Evolutionary conservation across 768 basidiomycete genomes (phyloP).

Genomic region (Boletus rubescentipes): DNA sequence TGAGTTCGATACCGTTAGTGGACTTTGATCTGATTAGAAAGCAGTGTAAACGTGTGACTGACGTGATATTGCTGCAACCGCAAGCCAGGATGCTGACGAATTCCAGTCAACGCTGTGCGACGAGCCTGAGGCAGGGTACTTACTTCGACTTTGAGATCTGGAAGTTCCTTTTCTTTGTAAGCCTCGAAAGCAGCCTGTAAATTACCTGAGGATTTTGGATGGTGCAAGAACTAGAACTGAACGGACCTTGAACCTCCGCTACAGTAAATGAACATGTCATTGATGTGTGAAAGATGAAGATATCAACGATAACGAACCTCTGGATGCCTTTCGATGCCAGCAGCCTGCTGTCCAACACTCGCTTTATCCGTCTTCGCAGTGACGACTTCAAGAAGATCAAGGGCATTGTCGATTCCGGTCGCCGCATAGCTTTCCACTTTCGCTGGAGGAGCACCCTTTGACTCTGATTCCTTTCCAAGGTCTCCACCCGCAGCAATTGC

Average conservation of each 20-base stretch:
- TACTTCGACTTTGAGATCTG: constrained; percentile 74
- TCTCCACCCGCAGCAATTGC: constrained; percentile 77
- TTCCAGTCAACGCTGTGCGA: constrained; percentile 11
- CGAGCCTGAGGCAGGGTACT: constrained; percentile 16
- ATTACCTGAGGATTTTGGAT: constrained; percentile 4
- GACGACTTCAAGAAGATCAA: constrained; percentile 86
- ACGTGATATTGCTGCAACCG: constrained; percentile 90
- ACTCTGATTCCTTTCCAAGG: constrained; percentile 28
- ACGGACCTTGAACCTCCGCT: constrained; percentile 87
- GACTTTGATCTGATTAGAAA: background rate
- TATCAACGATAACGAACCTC: constrained; percentile 57
- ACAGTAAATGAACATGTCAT: constrained; percentile 18
- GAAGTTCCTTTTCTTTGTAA: constrained; percentile 84
- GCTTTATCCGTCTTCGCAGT: constrained; percentile 94
- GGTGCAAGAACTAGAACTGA: background rate
- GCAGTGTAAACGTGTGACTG: constrained; percentile 11
- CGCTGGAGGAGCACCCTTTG: constrained; percentile 29
- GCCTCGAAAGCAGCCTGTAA: constrained; percentile 82
- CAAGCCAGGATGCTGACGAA: constrained; percentile 75
- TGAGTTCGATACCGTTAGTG: constrained; percentile 4
- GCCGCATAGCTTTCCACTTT: constrained; percentile 73
- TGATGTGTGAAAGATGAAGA: background rate
- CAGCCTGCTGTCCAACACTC: constrained; percentile 83
- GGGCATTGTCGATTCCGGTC: constrained; percentile 86
- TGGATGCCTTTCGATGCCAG: constrained; percentile 85